Conservation (phyloP, 208 protist genomes). For the Trypanosoma congolense region DNA sequence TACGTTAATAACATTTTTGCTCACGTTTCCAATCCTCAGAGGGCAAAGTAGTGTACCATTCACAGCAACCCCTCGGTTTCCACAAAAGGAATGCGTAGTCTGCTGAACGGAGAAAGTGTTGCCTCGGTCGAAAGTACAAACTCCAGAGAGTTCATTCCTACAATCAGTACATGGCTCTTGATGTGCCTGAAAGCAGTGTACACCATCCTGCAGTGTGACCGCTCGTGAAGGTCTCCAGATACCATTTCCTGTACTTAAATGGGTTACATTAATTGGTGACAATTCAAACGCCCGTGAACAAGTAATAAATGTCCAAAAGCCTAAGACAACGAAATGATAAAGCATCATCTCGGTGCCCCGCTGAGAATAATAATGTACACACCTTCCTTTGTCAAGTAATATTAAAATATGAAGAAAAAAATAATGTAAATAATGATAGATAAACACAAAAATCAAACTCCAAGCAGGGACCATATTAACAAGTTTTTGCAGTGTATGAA, state of each 20-base stretch:
- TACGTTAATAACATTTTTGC: conserved; percentile 16
- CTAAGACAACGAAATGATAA: conserved; percentile 19
- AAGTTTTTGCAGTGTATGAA: conserved; percentile 4
- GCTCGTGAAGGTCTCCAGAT: conserved; percentile 35
- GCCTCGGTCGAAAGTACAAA: conserved; percentile 58
- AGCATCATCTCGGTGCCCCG: conserved; percentile 15
- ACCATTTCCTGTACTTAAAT: conserved; percentile 3
- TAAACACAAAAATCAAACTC: too few species aligned
- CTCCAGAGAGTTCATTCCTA: conserved; percentile 17
- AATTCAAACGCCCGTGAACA: conserved; percentile 23
- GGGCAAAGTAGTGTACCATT: conserved; percentile 48
- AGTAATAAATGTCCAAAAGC: conserved; percentile 1
- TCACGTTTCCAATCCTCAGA: conserved; percentile 2
- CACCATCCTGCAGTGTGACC: conserved; percentile 25
- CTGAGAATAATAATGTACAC: conserved; percentile 3
- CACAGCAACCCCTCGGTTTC: conserved; percentile 36
- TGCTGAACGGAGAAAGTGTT: conserved; percentile 28
- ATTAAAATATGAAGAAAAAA: too few species aligned
- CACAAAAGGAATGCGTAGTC: conserved; percentile 44
- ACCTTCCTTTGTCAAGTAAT: conserved; percentile 8
- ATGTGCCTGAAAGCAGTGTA: conserved; percentile 24
- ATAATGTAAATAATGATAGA: too few species aligned
- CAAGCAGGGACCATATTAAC: too few species aligned
- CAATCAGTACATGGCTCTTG: conserved; percentile 14
- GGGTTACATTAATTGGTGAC: conserved; percentile 7